Evolutionary conservation across 2,329 filamentous ascomycete genomes (phyloP), one percentile per base, ranked within the genome.

Genomic region (Neonectria coccinea): DNA sequence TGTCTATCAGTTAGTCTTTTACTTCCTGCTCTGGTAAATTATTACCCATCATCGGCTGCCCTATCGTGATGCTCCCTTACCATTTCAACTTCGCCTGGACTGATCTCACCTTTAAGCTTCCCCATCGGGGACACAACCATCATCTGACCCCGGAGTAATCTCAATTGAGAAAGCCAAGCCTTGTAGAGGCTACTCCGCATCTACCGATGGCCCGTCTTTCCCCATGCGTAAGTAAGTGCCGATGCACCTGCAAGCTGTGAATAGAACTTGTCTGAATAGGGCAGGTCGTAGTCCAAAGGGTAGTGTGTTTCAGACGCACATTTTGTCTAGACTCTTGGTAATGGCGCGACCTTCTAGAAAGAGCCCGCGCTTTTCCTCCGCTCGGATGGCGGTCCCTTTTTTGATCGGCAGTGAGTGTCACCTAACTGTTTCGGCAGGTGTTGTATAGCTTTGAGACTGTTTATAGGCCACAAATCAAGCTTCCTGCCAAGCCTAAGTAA

Each of bases 371-470:
- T 42, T 41, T 42, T 54, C 20, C 51, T 14, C 33, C 27, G 51
- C 33, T 27, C 18, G 14, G 31, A 54, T 12, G 7, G 16, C 20
- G 10, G 8, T 16, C 8, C 25, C 14, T 48, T 48, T 25, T 48
- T 22, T 36, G 22, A 31, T 57, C 42, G 20, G 44, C 18, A 18
- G 14, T n/a, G 20, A 44, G 55, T 51, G 59, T 57, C 18, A 57
- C 59, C 53, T 62, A 51, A 57, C 59, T 51, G 50, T 44, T 62
- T 47, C 8, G 59, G 59, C 59, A 57, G 59, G 59, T 62, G 44
- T 47, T 50, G 12, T 45, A 14, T 16, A 2, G n/a, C 9, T 8
- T 25, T 31, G 48, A 36, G 18, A 9, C 44, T 55, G 18, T 36
- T 39, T 18, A 39, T 20, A 41, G 52, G 52, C 7, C 58, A 47